Evolutionary conservation across 495 filamentous ascomycete genomes (phyloP).

Genomic region (Monascus purpureus): DNA sequence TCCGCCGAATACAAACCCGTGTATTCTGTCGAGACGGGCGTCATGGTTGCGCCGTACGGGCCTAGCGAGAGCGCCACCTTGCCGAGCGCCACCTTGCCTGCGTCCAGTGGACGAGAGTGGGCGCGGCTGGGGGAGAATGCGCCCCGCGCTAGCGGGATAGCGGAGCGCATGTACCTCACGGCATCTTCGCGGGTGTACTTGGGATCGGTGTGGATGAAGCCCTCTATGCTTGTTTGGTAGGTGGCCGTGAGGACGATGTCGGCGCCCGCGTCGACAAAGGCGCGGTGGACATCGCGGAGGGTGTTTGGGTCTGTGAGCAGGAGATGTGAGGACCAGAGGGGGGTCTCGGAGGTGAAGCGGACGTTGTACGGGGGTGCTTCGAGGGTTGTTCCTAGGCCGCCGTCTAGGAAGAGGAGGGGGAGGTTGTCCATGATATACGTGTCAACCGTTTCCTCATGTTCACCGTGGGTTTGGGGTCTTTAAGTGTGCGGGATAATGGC

Average conservation of each 20-base stretch:
- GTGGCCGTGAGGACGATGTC: constrained; percentile 51
- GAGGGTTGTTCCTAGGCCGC: constrained; percentile 53
- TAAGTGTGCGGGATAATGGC: no score
- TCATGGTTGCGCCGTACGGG: constrained; percentile 52
- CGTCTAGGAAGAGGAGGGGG: constrained; percentile 42
- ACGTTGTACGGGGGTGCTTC: constrained; percentile 34
- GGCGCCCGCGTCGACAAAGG: constrained; percentile 38
- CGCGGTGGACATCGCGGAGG: constrained; percentile 35
- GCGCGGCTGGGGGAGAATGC: no score
- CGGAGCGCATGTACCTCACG: constrained; percentile 12
- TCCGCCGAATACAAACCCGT: constrained; percentile 40
- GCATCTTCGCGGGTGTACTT: constrained; percentile 8
- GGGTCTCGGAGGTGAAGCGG: constrained; percentile 33
- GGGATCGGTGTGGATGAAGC: constrained; percentile 30
- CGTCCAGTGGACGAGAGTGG: constrained; percentile 16
- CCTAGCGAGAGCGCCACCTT: constrained; percentile 44
- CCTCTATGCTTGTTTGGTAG: constrained; percentile 45
- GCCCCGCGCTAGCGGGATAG: constrained; percentile 9
- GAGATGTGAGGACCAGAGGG: constrained; percentile 53
- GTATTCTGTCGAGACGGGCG: constrained; percentile 45
- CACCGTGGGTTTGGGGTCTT: no score
- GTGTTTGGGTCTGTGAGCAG: constrained; percentile 35
- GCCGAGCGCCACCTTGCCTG: constrained; percentile 4
- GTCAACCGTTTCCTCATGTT: no score
- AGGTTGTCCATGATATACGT: no score